These are phyloP conservation scores for Vaccinium corymbosum DNA, from an alignment of 148 eudicot species.

Conservation along the genomic window DNA sequence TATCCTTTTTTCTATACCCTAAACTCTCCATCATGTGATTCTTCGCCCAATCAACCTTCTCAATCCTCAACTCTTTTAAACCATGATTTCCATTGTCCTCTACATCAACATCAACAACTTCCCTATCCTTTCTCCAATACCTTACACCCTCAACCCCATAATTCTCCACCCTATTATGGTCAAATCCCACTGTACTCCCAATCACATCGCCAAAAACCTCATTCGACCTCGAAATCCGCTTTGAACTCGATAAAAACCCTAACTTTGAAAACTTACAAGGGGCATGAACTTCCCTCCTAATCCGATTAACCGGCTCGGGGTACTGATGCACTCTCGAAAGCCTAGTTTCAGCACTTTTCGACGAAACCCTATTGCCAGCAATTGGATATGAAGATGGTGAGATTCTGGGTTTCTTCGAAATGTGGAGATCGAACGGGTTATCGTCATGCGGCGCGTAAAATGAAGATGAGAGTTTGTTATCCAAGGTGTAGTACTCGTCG, in stretches of 20 bases:
- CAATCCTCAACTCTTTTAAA: slow-evolving; percentile 43
- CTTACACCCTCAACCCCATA: slow-evolving; percentile 24
- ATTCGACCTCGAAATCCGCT: slow-evolving; percentile 14
- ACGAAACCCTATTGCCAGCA: slow-evolving; percentile 16
- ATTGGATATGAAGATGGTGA: slow-evolving; percentile 9
- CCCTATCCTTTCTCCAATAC: slow-evolving; percentile 24
- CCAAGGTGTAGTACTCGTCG: slow-evolving; percentile 31
- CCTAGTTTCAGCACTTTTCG: slow-evolving; percentile 17
- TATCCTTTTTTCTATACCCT: slow-evolving; percentile 19
- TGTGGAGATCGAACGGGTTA: slow-evolving; percentile 29
- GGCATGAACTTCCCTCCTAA: slow-evolving; percentile 62
- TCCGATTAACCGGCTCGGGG: slow-evolving; percentile 31
- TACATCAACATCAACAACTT: slow-evolving; percentile 29
- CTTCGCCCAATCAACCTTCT: slow-evolving; percentile 31
- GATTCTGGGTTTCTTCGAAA: slow-evolving; percentile 52
- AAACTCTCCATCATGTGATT: slow-evolving; percentile 20
- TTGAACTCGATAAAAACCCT: slow-evolving; percentile 27
- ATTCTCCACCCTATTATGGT: slow-evolving; percentile 13
- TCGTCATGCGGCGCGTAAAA: slow-evolving; percentile 23
- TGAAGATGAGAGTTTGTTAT: slow-evolving; percentile 21
- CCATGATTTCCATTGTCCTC: slow-evolving; percentile 18
- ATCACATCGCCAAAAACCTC: slow-evolving; percentile 18
- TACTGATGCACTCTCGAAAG: slow-evolving; percentile 38
- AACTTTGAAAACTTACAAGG: slow-evolving; percentile 37
- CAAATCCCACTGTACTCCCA: slow-evolving; percentile 30